Conservation (phyloP, 2,329 filamentous ascomycete genomes). For the Fusarium sp. region DNA sequence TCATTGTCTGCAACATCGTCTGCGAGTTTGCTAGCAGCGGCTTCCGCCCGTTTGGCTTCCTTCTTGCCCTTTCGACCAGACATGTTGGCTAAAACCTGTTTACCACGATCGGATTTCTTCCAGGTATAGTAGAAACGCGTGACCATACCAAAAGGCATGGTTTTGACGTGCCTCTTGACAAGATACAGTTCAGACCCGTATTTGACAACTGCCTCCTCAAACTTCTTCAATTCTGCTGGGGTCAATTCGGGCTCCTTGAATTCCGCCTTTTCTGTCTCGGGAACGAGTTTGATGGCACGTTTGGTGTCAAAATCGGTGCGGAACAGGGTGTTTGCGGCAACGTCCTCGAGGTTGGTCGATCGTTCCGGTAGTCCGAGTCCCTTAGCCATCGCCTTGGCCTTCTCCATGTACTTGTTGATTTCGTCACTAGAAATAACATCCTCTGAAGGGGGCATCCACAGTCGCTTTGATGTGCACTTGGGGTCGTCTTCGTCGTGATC, state of each 20-base stretch:
- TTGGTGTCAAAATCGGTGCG: constrained; percentile 74
- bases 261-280: constrained; percentile 70
- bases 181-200: constrained; percentile 88
- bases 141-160: constrained; percentile 77
- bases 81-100: constrained; percentile 88
- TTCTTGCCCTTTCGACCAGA: constrained; percentile 90
- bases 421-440: constrained; percentile 61
- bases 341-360: constrained; percentile 87
- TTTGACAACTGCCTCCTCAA: constrained; percentile 89
- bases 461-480: constrained; percentile 73
- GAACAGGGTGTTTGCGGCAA: constrained; percentile 77
- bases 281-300: constrained; percentile 73
- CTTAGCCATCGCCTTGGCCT: constrained; percentile 69
- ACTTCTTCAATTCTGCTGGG: constrained; percentile 81
- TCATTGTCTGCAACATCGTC: constrained; percentile 92
- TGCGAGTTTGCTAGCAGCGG: constrained; percentile 75
- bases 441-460: constrained; percentile 78
- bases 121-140: constrained; percentile 96
- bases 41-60: constrained; percentile 77
- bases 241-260: constrained; percentile 86
- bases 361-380: constrained; percentile 74
- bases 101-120: constrained; percentile 91
- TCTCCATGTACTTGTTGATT: constrained; percentile 78
- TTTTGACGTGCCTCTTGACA: constrained; percentile 86
- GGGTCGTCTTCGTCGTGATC: constrained; percentile 76